These are phyloP conservation scores for Clathrospora elynae DNA, from an alignment of 2,329 filamentous ascomycete species.

Conservation along the genomic window DNA sequence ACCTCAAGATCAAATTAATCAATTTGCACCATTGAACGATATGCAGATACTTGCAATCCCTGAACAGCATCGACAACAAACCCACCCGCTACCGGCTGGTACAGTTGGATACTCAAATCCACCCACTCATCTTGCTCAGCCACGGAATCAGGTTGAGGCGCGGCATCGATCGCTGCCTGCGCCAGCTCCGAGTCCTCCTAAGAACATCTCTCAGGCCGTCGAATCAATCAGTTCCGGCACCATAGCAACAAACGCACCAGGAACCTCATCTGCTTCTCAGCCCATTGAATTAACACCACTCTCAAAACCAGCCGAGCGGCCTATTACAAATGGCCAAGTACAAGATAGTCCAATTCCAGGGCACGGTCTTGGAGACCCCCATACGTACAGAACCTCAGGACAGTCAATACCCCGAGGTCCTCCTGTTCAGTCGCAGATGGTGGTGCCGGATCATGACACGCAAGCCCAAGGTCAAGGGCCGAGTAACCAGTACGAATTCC, in stretches of 20 bases:
- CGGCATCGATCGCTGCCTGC: conserved; percentile 7
- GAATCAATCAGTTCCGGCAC: conserved; percentile 2
- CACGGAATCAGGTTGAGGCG: conserved; percentile 1
- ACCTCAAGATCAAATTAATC: conserved; percentile 46
- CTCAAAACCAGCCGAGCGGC: conserved; percentile 9
- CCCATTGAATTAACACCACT: conserved; percentile 15
- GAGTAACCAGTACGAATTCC: conserved; percentile 38
- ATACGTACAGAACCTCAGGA: no score
- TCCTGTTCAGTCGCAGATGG: conserved; percentile 13
- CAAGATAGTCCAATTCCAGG: no score
- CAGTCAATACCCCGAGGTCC: conserved; percentile 17
- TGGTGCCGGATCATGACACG: conserved; percentile 18
- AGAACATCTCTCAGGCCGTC: conserved; percentile 3
- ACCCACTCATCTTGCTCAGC: conserved; percentile 11
- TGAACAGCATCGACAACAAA: conserved; percentile 13
- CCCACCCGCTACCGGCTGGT: conserved; percentile 10
- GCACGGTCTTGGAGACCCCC: no score
- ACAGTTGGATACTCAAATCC: conserved; percentile 18
- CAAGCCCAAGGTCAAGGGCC: conserved; percentile 21
- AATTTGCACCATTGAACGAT: conserved; percentile 11
- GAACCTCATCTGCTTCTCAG: conserved; percentile 15
- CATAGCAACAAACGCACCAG: conserved; percentile 9
- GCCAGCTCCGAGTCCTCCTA: conserved; percentile 9
- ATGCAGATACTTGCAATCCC: conserved; percentile 9
- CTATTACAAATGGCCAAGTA: conserved; percentile 7